Conservation (phyloP, 2,329 filamentous ascomycete genomes). For the Fusarium ramigenum region DNA sequence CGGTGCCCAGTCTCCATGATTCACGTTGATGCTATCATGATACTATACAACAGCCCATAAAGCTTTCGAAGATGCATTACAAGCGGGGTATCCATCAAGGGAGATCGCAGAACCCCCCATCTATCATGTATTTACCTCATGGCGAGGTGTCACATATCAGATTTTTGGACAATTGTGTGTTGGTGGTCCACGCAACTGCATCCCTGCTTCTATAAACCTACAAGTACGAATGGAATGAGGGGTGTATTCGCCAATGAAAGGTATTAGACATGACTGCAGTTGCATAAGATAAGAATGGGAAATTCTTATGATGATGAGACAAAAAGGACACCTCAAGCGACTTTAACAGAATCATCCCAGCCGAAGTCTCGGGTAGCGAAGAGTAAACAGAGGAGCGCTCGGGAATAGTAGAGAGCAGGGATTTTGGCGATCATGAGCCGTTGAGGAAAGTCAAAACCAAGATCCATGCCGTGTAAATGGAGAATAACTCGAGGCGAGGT, state of each 20-base stretch:
- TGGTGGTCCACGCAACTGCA: neutral
- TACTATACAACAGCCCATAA: neutral
- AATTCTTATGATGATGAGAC: fast-evolving
- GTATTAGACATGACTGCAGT: neutral
- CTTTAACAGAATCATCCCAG: neutral
- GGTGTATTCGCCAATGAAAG: neutral
- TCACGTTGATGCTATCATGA: neutral
- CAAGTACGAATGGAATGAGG: neutral
- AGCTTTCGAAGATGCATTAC: neutral
- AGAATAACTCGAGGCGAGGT: neutral
- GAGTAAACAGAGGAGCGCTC: too few relatives aligned
- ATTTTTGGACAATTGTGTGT: neutral
- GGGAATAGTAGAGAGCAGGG: neutral
- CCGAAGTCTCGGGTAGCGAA: too few relatives aligned
- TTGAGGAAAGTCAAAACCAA: neutral
- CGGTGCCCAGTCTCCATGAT: neutral
- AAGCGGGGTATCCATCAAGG: neutral
- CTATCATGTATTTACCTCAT: neutral
- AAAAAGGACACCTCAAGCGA: neutral
- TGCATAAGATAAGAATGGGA: neutral
- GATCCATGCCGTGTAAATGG: neutral
- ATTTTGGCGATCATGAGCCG: neutral
- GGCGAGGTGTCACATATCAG: neutral
- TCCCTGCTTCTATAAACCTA: neutral
- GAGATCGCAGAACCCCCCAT: neutral